phyloP scores from a whole-genome alignment of 163 green algal genomes.

The Scenedesmus sp. region DNA sequence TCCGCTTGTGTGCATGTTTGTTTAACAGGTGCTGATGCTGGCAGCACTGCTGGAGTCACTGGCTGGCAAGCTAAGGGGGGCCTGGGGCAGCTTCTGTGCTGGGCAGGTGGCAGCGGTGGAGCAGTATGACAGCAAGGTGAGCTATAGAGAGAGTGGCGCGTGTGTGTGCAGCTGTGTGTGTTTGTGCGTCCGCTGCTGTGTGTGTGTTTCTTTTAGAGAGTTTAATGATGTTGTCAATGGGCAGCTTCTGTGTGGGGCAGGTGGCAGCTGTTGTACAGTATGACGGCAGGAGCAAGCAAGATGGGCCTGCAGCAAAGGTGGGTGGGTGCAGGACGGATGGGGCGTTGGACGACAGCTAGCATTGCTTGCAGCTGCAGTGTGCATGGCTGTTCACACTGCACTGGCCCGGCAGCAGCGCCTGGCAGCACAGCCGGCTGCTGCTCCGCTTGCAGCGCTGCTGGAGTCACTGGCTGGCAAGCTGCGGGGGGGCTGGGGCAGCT shows the following conservation, averaged over 20 bases:
- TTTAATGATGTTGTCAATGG: no score
- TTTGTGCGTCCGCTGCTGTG: no score
- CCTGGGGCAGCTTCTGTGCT: conserved; percentile 18
- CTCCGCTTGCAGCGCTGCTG: background rate
- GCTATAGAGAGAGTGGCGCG: no score
- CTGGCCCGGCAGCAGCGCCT: conserved; percentile 29
- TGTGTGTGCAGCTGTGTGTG: no score
- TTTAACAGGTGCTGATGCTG: no score
- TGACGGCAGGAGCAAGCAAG: conserved; percentile 33
- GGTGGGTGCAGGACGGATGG: no score
- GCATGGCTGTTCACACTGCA: no score
- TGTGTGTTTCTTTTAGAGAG: no score
- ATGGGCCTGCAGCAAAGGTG: conserved; percentile 47
- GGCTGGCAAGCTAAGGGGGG: background rate
- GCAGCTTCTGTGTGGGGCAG: no score
- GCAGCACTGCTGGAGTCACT: background rate
- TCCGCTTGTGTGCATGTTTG: no score
- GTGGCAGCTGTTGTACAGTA: conserved; percentile 39
- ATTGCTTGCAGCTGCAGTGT: no score
- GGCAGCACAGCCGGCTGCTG: background rate
- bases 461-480: background rate
- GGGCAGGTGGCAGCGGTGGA: conserved; percentile 36
- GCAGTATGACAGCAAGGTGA: conserved; percentile 37
- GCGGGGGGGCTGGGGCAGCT: background rate
- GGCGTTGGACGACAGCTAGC: no score